Conservation (phyloP, 495 filamentous ascomycete species). For the Trichoderma gamsii region DNA sequence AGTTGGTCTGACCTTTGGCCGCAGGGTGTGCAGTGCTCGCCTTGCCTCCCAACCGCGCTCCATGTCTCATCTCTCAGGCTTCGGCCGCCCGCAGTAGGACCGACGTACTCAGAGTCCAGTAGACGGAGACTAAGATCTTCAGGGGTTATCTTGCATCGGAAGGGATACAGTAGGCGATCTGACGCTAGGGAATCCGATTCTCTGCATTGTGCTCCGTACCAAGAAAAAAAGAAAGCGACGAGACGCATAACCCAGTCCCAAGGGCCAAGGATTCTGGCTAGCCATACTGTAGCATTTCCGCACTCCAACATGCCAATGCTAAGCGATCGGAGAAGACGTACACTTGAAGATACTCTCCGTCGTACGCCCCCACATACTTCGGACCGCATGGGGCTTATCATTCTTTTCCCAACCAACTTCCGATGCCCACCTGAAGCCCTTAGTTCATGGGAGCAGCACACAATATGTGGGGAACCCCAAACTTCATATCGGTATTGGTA, state of each 20-base stretch:
- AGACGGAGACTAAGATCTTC: neutral
- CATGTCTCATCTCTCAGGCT: neutral
- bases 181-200: neutral
- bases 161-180: constrained; percentile 5
- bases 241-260: neutral
- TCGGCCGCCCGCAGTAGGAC: constrained; percentile 7
- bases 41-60: neutral
- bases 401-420: neutral
- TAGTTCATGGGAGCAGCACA: neutral
- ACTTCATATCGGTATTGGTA: constrained; percentile 6
- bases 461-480: constrained; percentile 1
- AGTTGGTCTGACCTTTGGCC: neutral
- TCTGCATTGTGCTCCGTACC: constrained; percentile 5
- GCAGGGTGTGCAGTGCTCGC: neutral
- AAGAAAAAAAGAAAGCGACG: neutral
- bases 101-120: neutral
- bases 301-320: neutral
- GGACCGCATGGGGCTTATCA: constrained; percentile 6
- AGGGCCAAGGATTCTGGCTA: neutral
- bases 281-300: neutral
- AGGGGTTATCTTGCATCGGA: constrained; percentile 6
- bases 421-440: constrained; percentile 3
- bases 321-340: constrained; percentile 6
- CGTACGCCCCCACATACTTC: neutral
- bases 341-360: constrained; percentile 13